Conservation (phyloP, 1,139 yeast species). For the Pneumocystis jirovecii region DNA sequence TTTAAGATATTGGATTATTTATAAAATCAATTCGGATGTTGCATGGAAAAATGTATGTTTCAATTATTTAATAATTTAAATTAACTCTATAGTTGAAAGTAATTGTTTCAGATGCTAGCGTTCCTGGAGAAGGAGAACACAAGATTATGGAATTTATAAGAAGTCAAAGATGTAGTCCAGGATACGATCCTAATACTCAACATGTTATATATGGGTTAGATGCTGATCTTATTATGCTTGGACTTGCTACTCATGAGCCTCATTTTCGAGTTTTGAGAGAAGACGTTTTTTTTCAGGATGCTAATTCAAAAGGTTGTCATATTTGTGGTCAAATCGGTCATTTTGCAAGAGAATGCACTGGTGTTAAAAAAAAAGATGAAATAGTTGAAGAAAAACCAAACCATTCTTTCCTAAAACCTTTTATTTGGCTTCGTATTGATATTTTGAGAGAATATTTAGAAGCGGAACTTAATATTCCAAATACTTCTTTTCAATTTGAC, state of each 20-base stretch:
- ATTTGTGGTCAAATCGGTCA: constrained; percentile 17
- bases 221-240: constrained; percentile 93
- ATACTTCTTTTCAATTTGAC: constrained; percentile 61
- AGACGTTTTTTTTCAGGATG: constrained; percentile 73
- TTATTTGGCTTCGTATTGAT: constrained; percentile 83
- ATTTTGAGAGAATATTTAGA: constrained; percentile 78
- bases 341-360: constrained; percentile 16
- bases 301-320: constrained; percentile 21
- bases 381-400: constrained; percentile 41
- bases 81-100: constrained; percentile 37
- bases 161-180: constrained; percentile 56
- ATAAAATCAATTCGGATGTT: constrained; percentile 76
- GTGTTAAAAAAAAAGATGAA: constrained; percentile 21
- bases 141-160: constrained; percentile 92
- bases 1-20: constrained; percentile 78
- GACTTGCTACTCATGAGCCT: constrained; percentile 95
- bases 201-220: constrained; percentile 97
- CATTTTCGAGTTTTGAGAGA: constrained; percentile 88
- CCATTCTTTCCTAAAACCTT: constrained; percentile 62
- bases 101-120: constrained; percentile 86
- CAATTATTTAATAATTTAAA: background rate
- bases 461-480: constrained; percentile 57
- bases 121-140: constrained; percentile 99
- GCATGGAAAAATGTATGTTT: constrained; percentile 57
- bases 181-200: constrained; percentile 69